A percentile compares a stretch with the other conserved stretches of the same genome.
Evolutionary conservation across 2,329 filamentous ascomycete genomes (phyloP).

Genomic region (Epichloe glyceriae): DNA sequence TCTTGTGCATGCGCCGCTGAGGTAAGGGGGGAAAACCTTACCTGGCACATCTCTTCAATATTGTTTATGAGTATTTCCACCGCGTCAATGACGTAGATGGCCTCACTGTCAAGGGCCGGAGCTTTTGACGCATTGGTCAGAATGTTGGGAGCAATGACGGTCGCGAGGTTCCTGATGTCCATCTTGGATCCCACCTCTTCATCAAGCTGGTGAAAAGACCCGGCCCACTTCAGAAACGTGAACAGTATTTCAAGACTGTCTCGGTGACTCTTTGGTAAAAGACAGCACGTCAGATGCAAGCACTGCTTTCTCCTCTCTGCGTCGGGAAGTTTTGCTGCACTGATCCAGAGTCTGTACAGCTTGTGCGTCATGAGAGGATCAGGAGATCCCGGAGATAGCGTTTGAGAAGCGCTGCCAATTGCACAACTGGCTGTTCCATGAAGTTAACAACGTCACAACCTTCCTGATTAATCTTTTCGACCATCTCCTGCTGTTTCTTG

Average conservation of each 20-base stretch:
- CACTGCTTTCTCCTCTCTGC: slow-evolving; percentile 71
- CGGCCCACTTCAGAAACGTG: slow-evolving; percentile 92
- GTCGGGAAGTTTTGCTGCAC: slow-evolving; percentile 77
- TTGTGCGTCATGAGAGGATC: slow-evolving; percentile 94
- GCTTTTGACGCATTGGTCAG: slow-evolving; percentile 58
- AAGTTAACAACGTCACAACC: slow-evolving; percentile 79
- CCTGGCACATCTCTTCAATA: slow-evolving; percentile 95
- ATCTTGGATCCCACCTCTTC: slow-evolving; percentile 97
- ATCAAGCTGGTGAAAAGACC: slow-evolving; percentile 92
- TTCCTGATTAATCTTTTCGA: slow-evolving; percentile 73
- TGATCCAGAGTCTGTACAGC: slow-evolving; percentile 80
- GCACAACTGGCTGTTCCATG: slow-evolving; percentile 79
- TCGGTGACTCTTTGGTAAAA: slow-evolving; percentile 82
- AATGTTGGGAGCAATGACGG: slow-evolving; percentile 94
- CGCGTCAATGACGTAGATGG: slow-evolving; percentile 85
- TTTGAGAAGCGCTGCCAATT: slow-evolving; percentile 86
- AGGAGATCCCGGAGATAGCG: slow-evolving; percentile 85
- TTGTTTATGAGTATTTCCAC: slow-evolving; percentile 83
- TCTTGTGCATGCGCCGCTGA: neutral
- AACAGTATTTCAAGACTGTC: slow-evolving; percentile 94
- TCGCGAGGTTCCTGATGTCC: slow-evolving; percentile 95
- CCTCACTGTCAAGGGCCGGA: slow-evolving; percentile 65
- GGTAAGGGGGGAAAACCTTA: slow-evolving; percentile 33
- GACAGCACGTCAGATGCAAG: slow-evolving; percentile 80
- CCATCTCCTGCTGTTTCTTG: slow-evolving; percentile 76